Base-by-base conservation (phyloP, 2,329 filamentous ascomycete species). In the Trichoderma hamatum region DNA sequence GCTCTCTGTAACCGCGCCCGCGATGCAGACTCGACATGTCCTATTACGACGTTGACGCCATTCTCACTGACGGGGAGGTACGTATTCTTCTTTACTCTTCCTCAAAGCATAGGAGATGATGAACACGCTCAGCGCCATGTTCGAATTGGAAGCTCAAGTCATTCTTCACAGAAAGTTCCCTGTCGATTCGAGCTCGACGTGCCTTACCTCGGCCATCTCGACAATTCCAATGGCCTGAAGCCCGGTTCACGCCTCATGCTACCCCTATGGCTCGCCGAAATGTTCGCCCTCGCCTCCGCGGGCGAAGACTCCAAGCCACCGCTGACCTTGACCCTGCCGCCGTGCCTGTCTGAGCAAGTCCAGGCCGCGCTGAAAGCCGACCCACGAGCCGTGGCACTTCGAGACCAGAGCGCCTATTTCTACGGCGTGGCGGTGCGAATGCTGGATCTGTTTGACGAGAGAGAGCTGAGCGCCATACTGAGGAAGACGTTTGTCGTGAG, bases 181-280 rank as follows among this genome's bases (percentile, higher is more conserved):
- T 97, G 94, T 83, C 96, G 92, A 63, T 97, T 98, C 81, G 92
- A 97, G 77, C 88, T 97, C 76, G 92, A 95, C 70, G 90, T 97
- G 36, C 91, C 94, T 24, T 90, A 92, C 68, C 88, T 98, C 56
- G 94, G 94, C 73, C 93, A 97, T 78, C 86, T 99, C 70, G 94
- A 97, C 81, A 94, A 94, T 76, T 86, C 92, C 28, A 82, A 85
- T 36, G 81, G 92, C 77, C 90, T 98, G 75, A 96, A 95, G 79
- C 82, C 90, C 67, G 92, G 92, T 70, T 95, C 93, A 0, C 89
- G 90, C 54, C 85, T 98, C 58, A 88, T 91, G 71, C 89, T 98
- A 1, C 96, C 96, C 2, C 86, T 98, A 73, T 99, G 96, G 96
- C 89, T 99, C 14, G 94, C 92, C 73, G 93, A 97, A 80, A 95